These are phyloP conservation scores for Fagopyrum esculentum DNA, from an alignment of 148 eudicot genomes.

Conservation along the genomic window DNA sequence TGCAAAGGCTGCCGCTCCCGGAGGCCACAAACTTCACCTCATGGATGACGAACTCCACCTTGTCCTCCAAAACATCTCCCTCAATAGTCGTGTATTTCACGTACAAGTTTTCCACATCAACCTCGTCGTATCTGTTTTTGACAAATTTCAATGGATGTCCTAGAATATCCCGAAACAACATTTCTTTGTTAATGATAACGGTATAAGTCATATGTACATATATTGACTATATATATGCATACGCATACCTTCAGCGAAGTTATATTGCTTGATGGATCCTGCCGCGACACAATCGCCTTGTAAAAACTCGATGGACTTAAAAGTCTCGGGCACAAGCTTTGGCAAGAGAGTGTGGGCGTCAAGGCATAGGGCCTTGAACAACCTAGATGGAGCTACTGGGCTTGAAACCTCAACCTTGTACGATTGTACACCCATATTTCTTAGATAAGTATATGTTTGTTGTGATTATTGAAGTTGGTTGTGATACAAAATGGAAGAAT, in stretches of 20 bases:
- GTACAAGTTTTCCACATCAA: slow-evolving; percentile 19
- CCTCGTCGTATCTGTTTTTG: slow-evolving; percentile 18
- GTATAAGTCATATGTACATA: no score
- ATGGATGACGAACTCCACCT: slow-evolving; percentile 13
- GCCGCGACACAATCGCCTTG: background rate
- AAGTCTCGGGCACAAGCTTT: background rate
- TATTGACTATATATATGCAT: no score
- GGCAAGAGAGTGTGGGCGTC: background rate
- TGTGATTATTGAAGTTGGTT: no score
- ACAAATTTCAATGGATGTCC: background rate
- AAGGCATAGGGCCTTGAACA: background rate
- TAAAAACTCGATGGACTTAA: background rate
- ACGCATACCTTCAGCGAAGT: background rate
- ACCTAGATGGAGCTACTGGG: background rate
- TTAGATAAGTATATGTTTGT: no score
- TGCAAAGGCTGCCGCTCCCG: slow-evolving; percentile 15
- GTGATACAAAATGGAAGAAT: no score
- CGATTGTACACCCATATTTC: background rate
- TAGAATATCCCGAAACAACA: background rate
- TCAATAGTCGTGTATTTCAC: slow-evolving; percentile 20
- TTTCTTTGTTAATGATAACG: no score
- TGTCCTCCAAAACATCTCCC: slow-evolving; percentile 16
- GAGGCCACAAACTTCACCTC: slow-evolving; percentile 17
- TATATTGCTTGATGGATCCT: background rate
- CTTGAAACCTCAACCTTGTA: background rate